Conservation (phyloP, 805 yeast species). For the Metschnikowia chrysomelidarum region DNA sequence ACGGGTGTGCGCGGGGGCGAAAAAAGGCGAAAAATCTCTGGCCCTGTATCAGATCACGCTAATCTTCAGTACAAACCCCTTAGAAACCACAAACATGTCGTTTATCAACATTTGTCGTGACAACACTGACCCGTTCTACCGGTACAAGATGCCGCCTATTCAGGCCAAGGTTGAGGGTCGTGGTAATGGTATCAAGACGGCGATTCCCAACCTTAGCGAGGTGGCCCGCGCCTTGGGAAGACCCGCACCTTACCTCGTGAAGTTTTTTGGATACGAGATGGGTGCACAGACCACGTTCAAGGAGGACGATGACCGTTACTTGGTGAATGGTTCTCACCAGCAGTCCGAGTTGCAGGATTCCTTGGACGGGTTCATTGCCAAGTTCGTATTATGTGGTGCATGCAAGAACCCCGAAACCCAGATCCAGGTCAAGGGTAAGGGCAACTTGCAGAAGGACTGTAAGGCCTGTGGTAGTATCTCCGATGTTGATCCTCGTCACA, state of each 20-base stretch:
- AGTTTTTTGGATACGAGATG: conserved; percentile 92
- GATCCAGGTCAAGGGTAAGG: conserved; percentile 73
- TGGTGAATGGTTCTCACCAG: conserved; percentile 95
- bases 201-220: conserved; percentile 83
- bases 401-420: conserved; percentile 99
- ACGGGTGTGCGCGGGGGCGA: conserved; percentile 15
- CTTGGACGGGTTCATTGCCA: conserved; percentile 89
- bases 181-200: conserved; percentile 98
- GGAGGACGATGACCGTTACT: conserved; percentile 78
- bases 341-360: conserved; percentile 87
- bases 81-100: conserved; percentile 65
- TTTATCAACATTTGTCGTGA: conserved; percentile 93
- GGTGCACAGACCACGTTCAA: conserved; percentile 93
- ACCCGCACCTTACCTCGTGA: conserved; percentile 88
- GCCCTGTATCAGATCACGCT: not conserved
- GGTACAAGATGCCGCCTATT: conserved; percentile 98
- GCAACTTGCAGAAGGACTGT: conserved; percentile 82
- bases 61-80: not conserved
- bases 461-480: conserved; percentile 97
- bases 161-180: conserved; percentile 97
- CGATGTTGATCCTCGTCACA: conserved; percentile 79
- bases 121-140: conserved; percentile 96
- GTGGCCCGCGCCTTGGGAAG: conserved; percentile 93
- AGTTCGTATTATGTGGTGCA: conserved; percentile 88
- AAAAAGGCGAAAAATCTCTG: conserved; percentile 3